These are phyloP conservation scores for Hypomyces perniciosus DNA, from an alignment of 2,329 filamentous ascomycete species.

Conservation along the genomic window DNA sequence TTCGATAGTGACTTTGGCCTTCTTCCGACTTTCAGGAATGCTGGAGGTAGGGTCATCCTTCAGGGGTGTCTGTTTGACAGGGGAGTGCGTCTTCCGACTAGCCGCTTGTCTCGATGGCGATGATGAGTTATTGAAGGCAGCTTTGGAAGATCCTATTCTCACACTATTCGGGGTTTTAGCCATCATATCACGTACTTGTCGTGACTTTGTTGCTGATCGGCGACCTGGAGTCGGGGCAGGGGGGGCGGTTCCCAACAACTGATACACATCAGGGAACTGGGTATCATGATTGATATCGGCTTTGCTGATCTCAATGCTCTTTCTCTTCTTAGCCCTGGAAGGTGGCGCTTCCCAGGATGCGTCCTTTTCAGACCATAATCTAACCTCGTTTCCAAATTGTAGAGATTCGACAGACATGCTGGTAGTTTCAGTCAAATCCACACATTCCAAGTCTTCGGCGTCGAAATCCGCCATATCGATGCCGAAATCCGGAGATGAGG, in stretches of 20 bases:
- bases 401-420: slow-evolving; percentile 29
- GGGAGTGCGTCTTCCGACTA: slow-evolving; percentile 5
- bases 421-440: slow-evolving; percentile 36
- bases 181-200: slow-evolving; percentile 15
- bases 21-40: slow-evolving; percentile 9
- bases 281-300: slow-evolving; percentile 32
- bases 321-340: slow-evolving; percentile 44
- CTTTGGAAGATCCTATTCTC: neutral
- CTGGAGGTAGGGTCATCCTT: slow-evolving; percentile 3
- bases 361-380: slow-evolving; percentile 39
- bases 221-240: slow-evolving; percentile 30
- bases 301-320: slow-evolving; percentile 42
- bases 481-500: slow-evolving; percentile 17
- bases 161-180: slow-evolving; percentile 3
- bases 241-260: slow-evolving; percentile 38
- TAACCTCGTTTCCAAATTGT: slow-evolving; percentile 31
- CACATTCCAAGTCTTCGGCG: slow-evolving; percentile 29
- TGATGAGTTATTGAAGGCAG: neutral
- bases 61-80: neutral
- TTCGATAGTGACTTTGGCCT: slow-evolving; percentile 2
- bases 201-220: slow-evolving; percentile 17
- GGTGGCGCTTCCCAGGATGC: slow-evolving; percentile 33
- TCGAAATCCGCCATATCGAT: slow-evolving; percentile 32
- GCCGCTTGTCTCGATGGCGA: slow-evolving; percentile 10
- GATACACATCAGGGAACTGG: slow-evolving; percentile 50